These are phyloP conservation scores for Lenwebbia sp. DNA, from an alignment of 345 rosid species.

Conservation along the genomic window DNA sequence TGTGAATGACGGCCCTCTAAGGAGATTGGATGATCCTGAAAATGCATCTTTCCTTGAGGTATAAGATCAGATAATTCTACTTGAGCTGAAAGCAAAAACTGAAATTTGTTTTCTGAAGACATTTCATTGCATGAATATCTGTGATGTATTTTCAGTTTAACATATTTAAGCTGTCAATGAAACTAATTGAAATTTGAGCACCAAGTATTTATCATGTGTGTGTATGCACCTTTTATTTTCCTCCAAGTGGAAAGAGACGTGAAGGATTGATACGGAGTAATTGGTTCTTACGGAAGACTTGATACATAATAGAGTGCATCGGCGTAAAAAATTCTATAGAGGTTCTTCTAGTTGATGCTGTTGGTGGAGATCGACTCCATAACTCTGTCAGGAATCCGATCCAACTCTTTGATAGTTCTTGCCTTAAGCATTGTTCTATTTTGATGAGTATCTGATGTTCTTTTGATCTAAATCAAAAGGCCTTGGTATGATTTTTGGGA, in stretches of 20 bases:
- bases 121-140: not conserved
- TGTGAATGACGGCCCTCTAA: slow-evolving; percentile 76
- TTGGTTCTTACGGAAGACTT: not conserved
- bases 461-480: not conserved
- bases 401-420: not conserved
- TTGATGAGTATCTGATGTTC: not conserved
- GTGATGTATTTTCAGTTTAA: not conserved
- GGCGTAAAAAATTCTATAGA: not conserved
- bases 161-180: not conserved
- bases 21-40: slow-evolving; percentile 92
- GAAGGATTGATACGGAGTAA: not conserved
- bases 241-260: not conserved
- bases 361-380: not conserved
- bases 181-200: not conserved
- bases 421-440: not conserved
- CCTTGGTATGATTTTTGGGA: not conserved
- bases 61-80: not conserved
- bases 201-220: not conserved
- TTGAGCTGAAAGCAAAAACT: not conserved
- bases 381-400: not conserved
- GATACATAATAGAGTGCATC: not conserved
- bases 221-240: not conserved
- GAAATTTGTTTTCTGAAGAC: not conserved
- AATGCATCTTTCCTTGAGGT: slow-evolving; percentile 92
- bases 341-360: not conserved